phyloP scores from a whole-genome alignment of 208 protist genomes.

The Crithidia acanthocephali region DNA sequence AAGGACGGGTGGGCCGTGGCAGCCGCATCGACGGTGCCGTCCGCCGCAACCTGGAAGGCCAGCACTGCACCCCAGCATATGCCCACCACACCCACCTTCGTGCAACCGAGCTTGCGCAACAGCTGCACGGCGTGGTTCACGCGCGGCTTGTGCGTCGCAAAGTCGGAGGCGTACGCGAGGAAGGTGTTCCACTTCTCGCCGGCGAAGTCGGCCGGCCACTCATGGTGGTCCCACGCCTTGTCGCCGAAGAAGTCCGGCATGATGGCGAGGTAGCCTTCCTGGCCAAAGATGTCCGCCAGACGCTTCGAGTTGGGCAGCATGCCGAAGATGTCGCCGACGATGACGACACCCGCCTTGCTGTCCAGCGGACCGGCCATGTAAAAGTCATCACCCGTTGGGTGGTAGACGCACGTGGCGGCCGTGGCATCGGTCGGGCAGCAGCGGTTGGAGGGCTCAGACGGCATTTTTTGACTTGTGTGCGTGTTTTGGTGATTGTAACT shows the following conservation, averaged over 20 bases:
- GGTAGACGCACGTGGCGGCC: slow-evolving; percentile 17
- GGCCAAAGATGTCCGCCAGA: slow-evolving; percentile 44
- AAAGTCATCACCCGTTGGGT: slow-evolving; percentile 35
- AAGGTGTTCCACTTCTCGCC: slow-evolving; percentile 37
- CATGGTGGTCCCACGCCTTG: slow-evolving; percentile 30
- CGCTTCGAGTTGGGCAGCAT: slow-evolving; percentile 50
- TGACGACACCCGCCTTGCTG: slow-evolving; percentile 47
- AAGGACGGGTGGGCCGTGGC: slow-evolving; percentile 49
- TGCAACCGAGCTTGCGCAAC: slow-evolving; percentile 41
- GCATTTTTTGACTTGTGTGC: slow-evolving; percentile 12
- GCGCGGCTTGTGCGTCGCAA: slow-evolving; percentile 19
- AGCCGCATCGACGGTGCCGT: slow-evolving; percentile 37
- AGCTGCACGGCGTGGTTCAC: slow-evolving; percentile 36
- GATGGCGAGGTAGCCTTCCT: slow-evolving; percentile 46
- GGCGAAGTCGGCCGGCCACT: slow-evolving; percentile 45
- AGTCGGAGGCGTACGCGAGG: slow-evolving; percentile 20
- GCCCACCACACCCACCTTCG: slow-evolving; percentile 45
- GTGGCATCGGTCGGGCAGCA: slow-evolving; percentile 31
- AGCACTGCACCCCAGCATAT: slow-evolving; percentile 62
- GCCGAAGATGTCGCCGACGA: slow-evolving; percentile 68
- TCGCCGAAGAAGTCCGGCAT: slow-evolving; percentile 61
- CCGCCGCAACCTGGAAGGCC: slow-evolving; percentile 27
- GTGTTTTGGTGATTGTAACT: too few relatives aligned
- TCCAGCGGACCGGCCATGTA: slow-evolving; percentile 48
- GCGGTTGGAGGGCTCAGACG: slow-evolving; percentile 19